Evolutionary conservation across 345 rosid species (phyloP).

Genomic region (Rhizophora mangle): DNA sequence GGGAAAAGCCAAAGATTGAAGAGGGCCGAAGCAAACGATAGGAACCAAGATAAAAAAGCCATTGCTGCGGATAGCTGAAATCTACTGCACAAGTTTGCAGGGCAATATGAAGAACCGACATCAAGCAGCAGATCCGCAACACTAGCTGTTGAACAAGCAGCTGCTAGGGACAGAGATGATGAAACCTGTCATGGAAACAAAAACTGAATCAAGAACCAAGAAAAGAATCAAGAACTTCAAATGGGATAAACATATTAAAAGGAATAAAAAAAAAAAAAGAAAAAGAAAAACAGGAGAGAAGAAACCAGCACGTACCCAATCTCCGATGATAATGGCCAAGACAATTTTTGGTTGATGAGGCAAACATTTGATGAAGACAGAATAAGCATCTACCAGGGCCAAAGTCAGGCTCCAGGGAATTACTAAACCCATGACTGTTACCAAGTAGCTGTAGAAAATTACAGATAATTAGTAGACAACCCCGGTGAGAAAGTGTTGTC

Average conservation of each 20-base stretch:
- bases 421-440: constrained; percentile 62
- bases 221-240: neutral
- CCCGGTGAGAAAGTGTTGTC: neutral
- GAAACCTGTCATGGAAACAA: constrained; percentile 36
- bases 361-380: constrained; percentile 35
- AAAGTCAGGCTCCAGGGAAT: constrained; percentile 60
- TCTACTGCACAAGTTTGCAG: constrained; percentile 40
- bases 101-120: constrained; percentile 28
- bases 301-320: constrained; percentile 38
- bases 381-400: constrained; percentile 56
- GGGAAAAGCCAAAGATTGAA: constrained; percentile 65
- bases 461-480: neutral
- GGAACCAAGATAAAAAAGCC: constrained; percentile 62
- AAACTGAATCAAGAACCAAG: neutral
- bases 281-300: too few species aligned
- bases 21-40: constrained; percentile 50
- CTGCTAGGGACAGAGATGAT: constrained; percentile 52
- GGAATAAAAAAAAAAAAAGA: neutral
- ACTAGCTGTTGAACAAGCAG: constrained; percentile 57
- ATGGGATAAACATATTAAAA: neutral
- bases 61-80: constrained; percentile 61
- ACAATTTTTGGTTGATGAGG: constrained; percentile 45
- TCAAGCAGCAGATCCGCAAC: constrained; percentile 39
- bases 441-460: constrained; percentile 48
- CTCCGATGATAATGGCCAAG: constrained; percentile 48